Evolutionary conservation across 257 asterid genomes (phyloP), one percentile per base, ranked within the genome.

Genomic region (Linaria vulgaris): DNA sequence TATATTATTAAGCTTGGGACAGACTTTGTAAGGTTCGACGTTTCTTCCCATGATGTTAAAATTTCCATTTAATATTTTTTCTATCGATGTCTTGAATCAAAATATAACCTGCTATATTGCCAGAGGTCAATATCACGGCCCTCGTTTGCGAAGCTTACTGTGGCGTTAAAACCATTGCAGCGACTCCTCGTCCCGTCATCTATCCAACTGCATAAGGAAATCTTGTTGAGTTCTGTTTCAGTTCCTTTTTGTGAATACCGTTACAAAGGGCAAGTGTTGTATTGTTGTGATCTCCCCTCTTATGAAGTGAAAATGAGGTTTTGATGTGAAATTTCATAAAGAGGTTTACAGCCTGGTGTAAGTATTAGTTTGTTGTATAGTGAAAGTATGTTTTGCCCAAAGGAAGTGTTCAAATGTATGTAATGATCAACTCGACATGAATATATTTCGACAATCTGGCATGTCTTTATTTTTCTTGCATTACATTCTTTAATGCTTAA

Each of bases 121-220:
- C 86, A 94, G 99, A 70, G 99, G 84, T 41, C 97, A 97, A 22
- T 90, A 85, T 64, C 84, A 77, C 95, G 99, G 12, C 99, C 99
- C 22, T 90, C 99, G 9, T 94, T 94, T 61, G 95, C 88, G 0
- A 90, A 94, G 78, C 94, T 94, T 25, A 66, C 90, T 30, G 90
- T 82, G 77, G 97, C 97, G 19, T 72, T 94, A 67, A 90, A 85
- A 85, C 88, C 95, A 15, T 78, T 94, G 80, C 97, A 90, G 78
- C 95, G 89, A 21, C 97, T 94, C 60, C 87, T 64, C 43, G 55
- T 80, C 68, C 85, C 95, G 37, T 66, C 88, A 3, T 80, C 84
- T 60, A 68, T 76, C 24, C 95, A 83, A 70, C 91, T 71, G 72
- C 80, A 1, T 95, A 65, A 87, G 82, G n/a, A 34, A 11, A 34